Evolutionary conservation across 306 rosid species (phyloP).

Genomic region (Quercus robur): DNA sequence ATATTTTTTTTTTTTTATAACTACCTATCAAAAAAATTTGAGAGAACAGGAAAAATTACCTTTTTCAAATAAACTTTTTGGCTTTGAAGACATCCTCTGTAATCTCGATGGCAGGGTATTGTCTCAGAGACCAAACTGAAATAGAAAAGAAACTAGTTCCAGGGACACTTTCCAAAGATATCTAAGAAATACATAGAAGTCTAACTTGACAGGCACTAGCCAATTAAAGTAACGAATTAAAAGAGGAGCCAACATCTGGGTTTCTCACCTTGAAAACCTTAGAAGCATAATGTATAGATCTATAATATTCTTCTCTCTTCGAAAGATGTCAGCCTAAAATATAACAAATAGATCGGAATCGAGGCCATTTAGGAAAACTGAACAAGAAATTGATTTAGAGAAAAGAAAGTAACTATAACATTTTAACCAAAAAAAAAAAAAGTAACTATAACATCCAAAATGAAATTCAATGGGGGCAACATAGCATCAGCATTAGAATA

Average conservation of each 20-base stretch:
- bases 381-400: slow-evolving; percentile 8
- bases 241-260: slow-evolving; percentile 1
- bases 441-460: slow-evolving; percentile 10
- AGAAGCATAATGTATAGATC: slow-evolving; percentile 93
- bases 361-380: slow-evolving; percentile 7
- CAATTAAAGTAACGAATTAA: background rate
- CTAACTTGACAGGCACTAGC: background rate
- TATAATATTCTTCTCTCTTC: slow-evolving; percentile 74
- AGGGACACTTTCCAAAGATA: background rate
- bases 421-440: too few relatives aligned
- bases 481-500: slow-evolving; percentile 2
- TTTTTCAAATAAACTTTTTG: slow-evolving; percentile 57
- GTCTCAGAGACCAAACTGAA: slow-evolving; percentile 84
- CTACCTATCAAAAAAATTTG: background rate
- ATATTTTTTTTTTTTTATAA: too few relatives aligned
- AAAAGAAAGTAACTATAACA: slow-evolving; percentile 1
- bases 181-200: background rate
- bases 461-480: slow-evolving; percentile 1
- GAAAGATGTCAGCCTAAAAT: slow-evolving; percentile 91
- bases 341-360: slow-evolving; percentile 17
- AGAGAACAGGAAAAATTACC: slow-evolving; percentile 38
- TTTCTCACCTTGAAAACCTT: slow-evolving; percentile 81
- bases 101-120: slow-evolving; percentile 77
- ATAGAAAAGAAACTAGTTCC: slow-evolving; percentile 18
- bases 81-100: slow-evolving; percentile 50